Conservation (phyloP, 139 green algal genomes). For the Chlamydomonas incerta region DNA sequence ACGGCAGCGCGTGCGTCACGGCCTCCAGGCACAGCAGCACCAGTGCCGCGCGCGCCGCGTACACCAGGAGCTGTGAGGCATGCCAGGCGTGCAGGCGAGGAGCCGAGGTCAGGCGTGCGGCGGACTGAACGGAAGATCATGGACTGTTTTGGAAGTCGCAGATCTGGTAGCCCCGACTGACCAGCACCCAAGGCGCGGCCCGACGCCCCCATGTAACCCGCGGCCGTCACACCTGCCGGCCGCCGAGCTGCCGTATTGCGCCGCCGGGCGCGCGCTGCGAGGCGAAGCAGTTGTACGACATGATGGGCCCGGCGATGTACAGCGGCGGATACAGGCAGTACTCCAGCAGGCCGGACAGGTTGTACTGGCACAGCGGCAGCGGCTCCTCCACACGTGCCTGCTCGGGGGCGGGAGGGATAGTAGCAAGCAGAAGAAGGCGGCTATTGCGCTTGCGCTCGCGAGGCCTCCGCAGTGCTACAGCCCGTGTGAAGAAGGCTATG, state of each 20-base stretch:
- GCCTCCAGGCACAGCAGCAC: slow-evolving; percentile 79
- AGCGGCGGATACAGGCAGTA: slow-evolving; percentile 92
- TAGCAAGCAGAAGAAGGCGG: too few relatives aligned
- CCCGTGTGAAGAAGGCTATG: too few relatives aligned
- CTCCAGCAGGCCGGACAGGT: slow-evolving; percentile 64
- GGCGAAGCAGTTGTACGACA: slow-evolving; percentile 88
- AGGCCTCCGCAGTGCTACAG: too few relatives aligned
- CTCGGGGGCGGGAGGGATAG: background rate
- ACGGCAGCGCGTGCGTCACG: slow-evolving; percentile 86
- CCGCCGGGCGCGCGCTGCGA: slow-evolving; percentile 65
- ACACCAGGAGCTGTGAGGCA: slow-evolving; percentile 65
- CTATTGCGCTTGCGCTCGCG: too few relatives aligned
- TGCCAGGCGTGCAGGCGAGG: too few relatives aligned
- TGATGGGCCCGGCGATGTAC: slow-evolving; percentile 93
- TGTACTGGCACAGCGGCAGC: slow-evolving; percentile 30
- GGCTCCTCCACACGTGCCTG: slow-evolving; percentile 17
- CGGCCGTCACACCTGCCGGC: background rate
- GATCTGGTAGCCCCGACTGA: too few relatives aligned
- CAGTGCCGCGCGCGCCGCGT: slow-evolving; percentile 60
- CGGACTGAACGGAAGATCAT: too few relatives aligned
- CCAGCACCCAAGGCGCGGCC: too few relatives aligned
- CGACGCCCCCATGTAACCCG: too few relatives aligned
- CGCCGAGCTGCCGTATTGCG: background rate
- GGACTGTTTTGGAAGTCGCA: too few relatives aligned
- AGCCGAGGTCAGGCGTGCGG: too few relatives aligned